These are phyloP conservation scores for Entomophthora muscae DNA, from an alignment of 371 early-diverging fungal genomes.

Conservation along the genomic window DNA sequence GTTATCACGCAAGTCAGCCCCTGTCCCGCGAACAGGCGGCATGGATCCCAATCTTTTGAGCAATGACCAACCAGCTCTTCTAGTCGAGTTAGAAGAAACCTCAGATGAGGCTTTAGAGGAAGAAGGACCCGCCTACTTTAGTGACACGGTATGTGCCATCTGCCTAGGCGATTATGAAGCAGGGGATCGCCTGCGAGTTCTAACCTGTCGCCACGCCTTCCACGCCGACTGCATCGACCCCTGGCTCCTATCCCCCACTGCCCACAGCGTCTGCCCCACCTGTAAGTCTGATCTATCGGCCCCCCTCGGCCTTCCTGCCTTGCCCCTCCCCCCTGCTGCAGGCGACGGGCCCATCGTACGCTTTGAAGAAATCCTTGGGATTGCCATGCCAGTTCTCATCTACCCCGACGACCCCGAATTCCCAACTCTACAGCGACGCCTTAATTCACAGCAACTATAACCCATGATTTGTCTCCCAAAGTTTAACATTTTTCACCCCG, in stretches of 20 bases:
- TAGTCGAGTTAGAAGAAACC: too few relatives aligned
- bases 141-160: conserved; percentile 32
- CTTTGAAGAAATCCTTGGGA: neutral
- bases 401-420: neutral
- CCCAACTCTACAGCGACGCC: neutral
- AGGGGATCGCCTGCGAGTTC: conserved; percentile 29
- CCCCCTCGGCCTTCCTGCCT: neutral
- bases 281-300: neutral
- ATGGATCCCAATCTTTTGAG: neutral
- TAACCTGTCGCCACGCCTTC: conserved; percentile 59
- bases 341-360: neutral
- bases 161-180: conserved; percentile 42
- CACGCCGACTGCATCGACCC: conserved; percentile 73
- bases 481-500: too few relatives aligned
- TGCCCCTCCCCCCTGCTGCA: neutral
- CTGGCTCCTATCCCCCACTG: conserved; percentile 25
- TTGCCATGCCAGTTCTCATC: neutral
- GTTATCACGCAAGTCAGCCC: neutral
- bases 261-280: neutral
- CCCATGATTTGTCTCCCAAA: too few relatives aligned
- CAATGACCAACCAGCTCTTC: too few relatives aligned
- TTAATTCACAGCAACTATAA: too few relatives aligned
- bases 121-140: neutral
- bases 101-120: neutral
- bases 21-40: neutral